These are phyloP conservation scores for Trichophyton mentagrophytes DNA, from an alignment of 2,329 filamentous ascomycete species.

Conservation along the genomic window DNA sequence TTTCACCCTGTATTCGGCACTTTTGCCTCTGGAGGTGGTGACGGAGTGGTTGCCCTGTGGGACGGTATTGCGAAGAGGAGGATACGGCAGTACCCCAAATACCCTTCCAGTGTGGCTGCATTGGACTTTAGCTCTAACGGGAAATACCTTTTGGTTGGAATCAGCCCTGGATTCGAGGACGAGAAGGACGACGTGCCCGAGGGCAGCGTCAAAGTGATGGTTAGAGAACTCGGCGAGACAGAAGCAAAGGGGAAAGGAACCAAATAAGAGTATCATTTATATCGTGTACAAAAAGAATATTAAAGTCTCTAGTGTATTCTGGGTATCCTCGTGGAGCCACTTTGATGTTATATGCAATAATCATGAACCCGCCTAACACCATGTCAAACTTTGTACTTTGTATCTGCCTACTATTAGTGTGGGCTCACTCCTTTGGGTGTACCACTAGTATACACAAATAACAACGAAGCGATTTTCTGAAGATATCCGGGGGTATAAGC, in stretches of 20 bases:
- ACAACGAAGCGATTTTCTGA: too few relatives aligned
- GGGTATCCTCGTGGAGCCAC: too few relatives aligned
- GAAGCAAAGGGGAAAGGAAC: conserved; percentile 77
- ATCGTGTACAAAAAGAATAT: not conserved
- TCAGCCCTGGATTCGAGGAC: conserved; percentile 80
- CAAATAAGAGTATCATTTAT: conserved; percentile 37
- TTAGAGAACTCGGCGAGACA: conserved; percentile 71
- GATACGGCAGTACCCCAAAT: conserved; percentile 79
- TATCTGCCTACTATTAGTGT: too few relatives aligned
- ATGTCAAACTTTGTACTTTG: too few relatives aligned
- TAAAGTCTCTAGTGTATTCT: too few relatives aligned
- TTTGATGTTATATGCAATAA: too few relatives aligned
- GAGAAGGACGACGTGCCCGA: conserved; percentile 58
- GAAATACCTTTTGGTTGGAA: conserved; percentile 62
- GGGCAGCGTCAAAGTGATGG: conserved; percentile 61
- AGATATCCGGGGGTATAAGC: too few relatives aligned
- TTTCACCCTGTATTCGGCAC: conserved; percentile 76
- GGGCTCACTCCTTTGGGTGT: too few relatives aligned
- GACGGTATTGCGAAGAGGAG: conserved; percentile 81
- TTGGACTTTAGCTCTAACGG: conserved; percentile 68
- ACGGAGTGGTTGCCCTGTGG: conserved; percentile 86
- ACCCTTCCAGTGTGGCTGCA: conserved; percentile 63
- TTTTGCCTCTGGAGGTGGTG: conserved; percentile 79
- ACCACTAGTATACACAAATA: too few relatives aligned
- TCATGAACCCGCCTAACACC: too few relatives aligned